Base-by-base conservation (phyloP, 2,329 filamentous ascomycete species). In the Diaporthe sp. region DNA sequence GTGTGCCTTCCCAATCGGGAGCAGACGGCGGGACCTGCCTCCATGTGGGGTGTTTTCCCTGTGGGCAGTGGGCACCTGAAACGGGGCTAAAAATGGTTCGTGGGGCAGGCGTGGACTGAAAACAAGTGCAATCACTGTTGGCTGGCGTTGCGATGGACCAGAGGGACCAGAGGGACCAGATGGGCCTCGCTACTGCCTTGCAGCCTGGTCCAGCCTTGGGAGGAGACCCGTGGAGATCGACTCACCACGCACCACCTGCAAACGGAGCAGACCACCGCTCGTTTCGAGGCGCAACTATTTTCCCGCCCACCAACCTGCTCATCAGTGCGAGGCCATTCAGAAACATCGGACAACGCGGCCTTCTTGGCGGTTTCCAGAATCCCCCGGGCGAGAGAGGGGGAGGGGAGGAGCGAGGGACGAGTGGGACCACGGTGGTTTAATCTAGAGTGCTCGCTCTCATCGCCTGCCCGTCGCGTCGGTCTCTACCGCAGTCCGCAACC, bases 251-350 rank as follows among this genome's bases (percentile, higher is more conserved):
- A 45, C 38, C 40, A 64, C 40, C 40, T 28, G 2, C n/a, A 4
- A 9, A 67, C 61, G 28, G 61, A 67, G 42, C 61, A 67, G 42
- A 12, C 61, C 61, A 52, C 64, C 64, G 33, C 45, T 22, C 25
- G 64, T 67, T 67, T 52, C 64, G 64, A 67, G 61, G 61, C 61
- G 25, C 45, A 35, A 47, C 45, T 52, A 52, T 67, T 67, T 38
- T 67, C n/a, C 64, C 47, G 22, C 33, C 33, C 64, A 52, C 52
- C 64, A 67, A 28, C 64, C 28, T 50, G 64, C n/a, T 67, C 30
- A 67, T 67, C 64, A 52, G 64, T 52, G 45, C 64, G 64, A 67
- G 64, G 64, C 64, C 33, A 38, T 67, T 52, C 64, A 67, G 64
- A 67, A 67, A 67, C 64, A 67, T 67, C 45, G 64, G 64, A 67